Base-by-base conservation (phyloP, 306 rosid species). In the Cucurbita ficifolia region DNA sequence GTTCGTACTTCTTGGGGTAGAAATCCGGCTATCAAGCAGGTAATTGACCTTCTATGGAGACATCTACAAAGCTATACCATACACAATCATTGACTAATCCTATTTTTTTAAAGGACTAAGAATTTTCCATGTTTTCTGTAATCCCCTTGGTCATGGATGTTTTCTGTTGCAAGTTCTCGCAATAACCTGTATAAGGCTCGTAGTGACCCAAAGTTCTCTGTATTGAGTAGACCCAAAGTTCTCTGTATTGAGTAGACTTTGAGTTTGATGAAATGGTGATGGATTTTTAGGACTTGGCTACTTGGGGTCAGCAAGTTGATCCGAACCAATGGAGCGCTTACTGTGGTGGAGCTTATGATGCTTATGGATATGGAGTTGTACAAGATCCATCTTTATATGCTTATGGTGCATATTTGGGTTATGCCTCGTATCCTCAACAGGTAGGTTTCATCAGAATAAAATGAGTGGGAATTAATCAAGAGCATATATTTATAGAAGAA, bases 341-440 rank as follows among this genome's bases (percentile, higher is more conserved):
- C 81, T 92, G 89, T 75, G 95, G 96, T 38, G 95, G 90, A 75
- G 96, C 96, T 73, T 92, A 89, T 51, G 96, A 92, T 70, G 88
- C 95, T 74, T 92, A 88, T 83, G 81, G 86, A 33, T 92, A 85
- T 75, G 90, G 95, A 21, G 86, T 88, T 56, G 77, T 89, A 56
- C 94, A 82, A 0, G 96, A 92, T 81, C 92, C 98, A 75, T 85
- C 98, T 5, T 43, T 79, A 74, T 92, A 92, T 79, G 92, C 92
- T 3, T 85, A 92, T 68, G 76, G 88, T 73, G 88, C 96, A 55
- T 92, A 89, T 78, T 81, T 89, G 68, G 87, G 96, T 72, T 89
- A 88, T 78, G 78, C 92, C 54, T 94, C 87, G 19, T 89, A 89
- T 82, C 90, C 97, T 75, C 98, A 92, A 70, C 92, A 83, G 82